These are phyloP conservation scores for Arthrobotrys conoides DNA, from an alignment of 2,329 filamentous ascomycete genomes.

Conservation along the genomic window DNA sequence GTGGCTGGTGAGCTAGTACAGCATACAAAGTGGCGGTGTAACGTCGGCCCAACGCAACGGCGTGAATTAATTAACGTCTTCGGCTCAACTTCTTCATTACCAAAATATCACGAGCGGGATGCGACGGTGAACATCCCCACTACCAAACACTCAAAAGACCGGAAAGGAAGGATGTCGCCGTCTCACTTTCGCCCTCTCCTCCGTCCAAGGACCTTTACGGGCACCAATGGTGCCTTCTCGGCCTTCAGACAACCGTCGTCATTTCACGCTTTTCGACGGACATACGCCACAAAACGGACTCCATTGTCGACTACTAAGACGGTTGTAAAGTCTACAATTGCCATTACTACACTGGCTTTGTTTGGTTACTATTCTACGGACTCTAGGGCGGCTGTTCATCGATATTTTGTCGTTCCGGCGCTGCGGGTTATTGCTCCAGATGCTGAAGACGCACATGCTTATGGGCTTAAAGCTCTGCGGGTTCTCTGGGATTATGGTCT, in stretches of 20 bases:
- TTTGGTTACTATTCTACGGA: constrained; percentile 69
- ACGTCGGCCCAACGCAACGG: constrained; percentile 18
- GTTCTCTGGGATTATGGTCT: constrained; percentile 80
- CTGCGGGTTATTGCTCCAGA: constrained; percentile 76
- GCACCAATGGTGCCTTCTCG: constrained; percentile 46
- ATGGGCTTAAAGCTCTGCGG: constrained; percentile 79
- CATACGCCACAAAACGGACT: constrained; percentile 36
- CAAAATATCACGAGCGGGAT: constrained; percentile 45
- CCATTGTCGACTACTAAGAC: constrained; percentile 51
- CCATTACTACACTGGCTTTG: constrained; percentile 41
- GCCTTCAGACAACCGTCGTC: constrained; percentile 36
- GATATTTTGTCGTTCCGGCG: constrained; percentile 73
- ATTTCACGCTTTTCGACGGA: constrained; percentile 37
- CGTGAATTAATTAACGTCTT: constrained; percentile 37
- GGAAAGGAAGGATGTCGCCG: constrained; percentile 56
- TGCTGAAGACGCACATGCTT: constrained; percentile 92
- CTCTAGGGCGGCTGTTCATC: constrained; percentile 71
- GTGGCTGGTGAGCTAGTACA: constrained; percentile 4
- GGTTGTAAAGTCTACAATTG: constrained; percentile 49
- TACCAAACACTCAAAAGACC: constrained; percentile 21
- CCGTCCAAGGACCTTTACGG: constrained; percentile 36
- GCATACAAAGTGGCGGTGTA: constrained; percentile 13
- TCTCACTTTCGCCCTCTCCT: constrained; percentile 55
- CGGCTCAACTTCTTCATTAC: constrained; percentile 34
- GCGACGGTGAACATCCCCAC: constrained; percentile 53